A percentile compares a stretch with the other conserved stretches of the same genome.
These are phyloP conservation scores for Cyathus striatus DNA, from an alignment of 768 basidiomycete species.

Conservation along the genomic window DNA sequence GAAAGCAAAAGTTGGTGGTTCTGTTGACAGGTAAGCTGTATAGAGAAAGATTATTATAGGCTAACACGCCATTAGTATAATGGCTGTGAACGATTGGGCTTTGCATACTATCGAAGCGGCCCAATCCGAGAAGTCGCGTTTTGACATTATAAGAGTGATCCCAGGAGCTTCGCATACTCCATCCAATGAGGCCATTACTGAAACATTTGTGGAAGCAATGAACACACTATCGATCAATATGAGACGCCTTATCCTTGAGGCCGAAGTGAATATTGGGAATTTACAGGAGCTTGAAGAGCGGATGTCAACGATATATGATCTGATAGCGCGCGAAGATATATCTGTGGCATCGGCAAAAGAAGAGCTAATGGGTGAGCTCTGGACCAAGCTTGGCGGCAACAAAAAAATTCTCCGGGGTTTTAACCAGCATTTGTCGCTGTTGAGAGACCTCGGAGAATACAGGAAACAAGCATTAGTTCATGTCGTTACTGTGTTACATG, in stretches of 20 bases:
- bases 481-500: slow-evolving; percentile 60
- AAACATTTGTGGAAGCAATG: slow-evolving; percentile 63
- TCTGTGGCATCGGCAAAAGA: slow-evolving; percentile 37
- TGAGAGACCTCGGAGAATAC: slow-evolving; percentile 52
- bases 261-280: slow-evolving; percentile 48
- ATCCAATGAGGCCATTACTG: slow-evolving; percentile 39
- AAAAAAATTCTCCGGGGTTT: slow-evolving; percentile 40
- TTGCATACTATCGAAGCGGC: slow-evolving; percentile 49
- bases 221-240: slow-evolving; percentile 47
- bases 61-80: slow-evolving; percentile 37
- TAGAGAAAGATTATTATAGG: not conserved
- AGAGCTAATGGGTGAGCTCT: slow-evolving; percentile 59
- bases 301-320: slow-evolving; percentile 50
- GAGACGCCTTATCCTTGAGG: slow-evolving; percentile 59
- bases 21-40: slow-evolving; percentile 63
- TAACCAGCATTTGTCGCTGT: slow-evolving; percentile 44
- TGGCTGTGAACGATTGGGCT: slow-evolving; percentile 72
- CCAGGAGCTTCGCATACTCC: slow-evolving; percentile 28
- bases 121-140: slow-evolving; percentile 26
- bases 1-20: slow-evolving; percentile 62
- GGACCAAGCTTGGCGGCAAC: slow-evolving; percentile 69
- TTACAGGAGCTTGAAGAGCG: slow-evolving; percentile 61
- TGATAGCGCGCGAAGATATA: slow-evolving; percentile 54
- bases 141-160: slow-evolving; percentile 28
- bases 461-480: slow-evolving; percentile 58